Percentiles rank a stretch among this genome's conserved stretches.
These are phyloP conservation scores for Cordyceps cateniannulata DNA, from an alignment of 2,329 filamentous ascomycete genomes.

Conservation along the genomic window DNA sequence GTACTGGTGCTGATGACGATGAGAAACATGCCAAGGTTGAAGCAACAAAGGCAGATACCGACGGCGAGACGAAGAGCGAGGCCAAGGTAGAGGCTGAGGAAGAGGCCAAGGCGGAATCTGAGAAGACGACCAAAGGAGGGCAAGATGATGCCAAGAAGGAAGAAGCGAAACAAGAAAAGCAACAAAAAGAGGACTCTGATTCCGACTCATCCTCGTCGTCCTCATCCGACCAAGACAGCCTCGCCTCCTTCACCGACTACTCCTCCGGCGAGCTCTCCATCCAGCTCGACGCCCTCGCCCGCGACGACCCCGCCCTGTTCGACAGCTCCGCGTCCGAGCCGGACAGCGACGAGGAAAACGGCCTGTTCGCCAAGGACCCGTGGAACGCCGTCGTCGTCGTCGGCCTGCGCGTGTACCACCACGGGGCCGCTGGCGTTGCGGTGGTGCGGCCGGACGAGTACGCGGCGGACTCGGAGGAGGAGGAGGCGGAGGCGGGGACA, in stretches of 20 bases:
- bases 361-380: conserved; percentile 46
- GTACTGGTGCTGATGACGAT: conserved; percentile 26
- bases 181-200: background rate
- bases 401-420: conserved; percentile 55
- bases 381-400: conserved; percentile 61
- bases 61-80: background rate
- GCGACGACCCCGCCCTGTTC: background rate
- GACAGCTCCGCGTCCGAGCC: background rate
- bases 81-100: too few relatives aligned
- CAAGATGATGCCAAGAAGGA: too few relatives aligned
- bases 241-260: conserved; percentile 32
- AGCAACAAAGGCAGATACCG: conserved; percentile 24
- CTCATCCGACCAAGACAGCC: conserved; percentile 16
- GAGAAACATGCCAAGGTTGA: conserved; percentile 19
- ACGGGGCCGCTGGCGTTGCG: conserved; percentile 31
- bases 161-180: conserved; percentile 21
- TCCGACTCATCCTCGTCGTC: background rate
- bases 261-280: conserved; percentile 35
- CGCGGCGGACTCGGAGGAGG: conserved; percentile 5
- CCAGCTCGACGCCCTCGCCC: conserved; percentile 14
- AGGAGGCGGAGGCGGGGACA: conserved; percentile 7
- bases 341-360: conserved; percentile 1
- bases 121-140: conserved; percentile 17
- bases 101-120: background rate
- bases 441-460: conserved; percentile 34